Evolutionary conservation across 768 basidiomycete genomes (phyloP).

Genomic region (Cyclocybe cylindracea): DNA sequence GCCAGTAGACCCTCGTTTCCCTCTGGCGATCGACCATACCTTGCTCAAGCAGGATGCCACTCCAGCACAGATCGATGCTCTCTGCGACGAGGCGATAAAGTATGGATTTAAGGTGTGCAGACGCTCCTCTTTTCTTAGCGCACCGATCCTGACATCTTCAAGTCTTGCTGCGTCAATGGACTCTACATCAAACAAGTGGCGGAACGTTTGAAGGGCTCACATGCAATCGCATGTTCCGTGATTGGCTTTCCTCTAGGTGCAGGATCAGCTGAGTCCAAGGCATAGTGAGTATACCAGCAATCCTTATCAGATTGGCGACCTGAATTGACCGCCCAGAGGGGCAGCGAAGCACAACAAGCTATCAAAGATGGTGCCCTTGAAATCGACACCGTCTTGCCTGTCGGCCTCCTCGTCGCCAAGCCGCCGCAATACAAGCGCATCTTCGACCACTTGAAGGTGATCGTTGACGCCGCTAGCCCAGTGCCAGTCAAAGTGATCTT

Average conservation of each 20-base stretch:
- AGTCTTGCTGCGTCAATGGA: constrained; percentile 58
- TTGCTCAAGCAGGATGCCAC: constrained; percentile 52
- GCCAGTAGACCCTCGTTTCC: constrained; percentile 31
- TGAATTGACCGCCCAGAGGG: background rate
- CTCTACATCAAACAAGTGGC: constrained; percentile 43
- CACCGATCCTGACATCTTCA: background rate
- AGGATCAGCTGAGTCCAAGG: constrained; percentile 41
- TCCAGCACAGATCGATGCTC: constrained; percentile 40
- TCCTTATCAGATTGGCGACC: too few species aligned
- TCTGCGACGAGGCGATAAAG: constrained; percentile 49
- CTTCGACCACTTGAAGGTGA: constrained; percentile 39
- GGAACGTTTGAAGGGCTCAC: constrained; percentile 35
- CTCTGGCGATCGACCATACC: constrained; percentile 48
- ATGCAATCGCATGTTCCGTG: constrained; percentile 44
- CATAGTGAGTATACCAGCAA: constrained; percentile 34
- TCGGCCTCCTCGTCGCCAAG: constrained; percentile 44
- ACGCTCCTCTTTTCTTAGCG: background rate
- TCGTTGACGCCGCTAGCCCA: constrained; percentile 32
- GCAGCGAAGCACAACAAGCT: constrained; percentile 48
- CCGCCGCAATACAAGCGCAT: constrained; percentile 35
- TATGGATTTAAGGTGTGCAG: constrained; percentile 47
- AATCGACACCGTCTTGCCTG: constrained; percentile 53
- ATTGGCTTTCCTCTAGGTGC: constrained; percentile 56
- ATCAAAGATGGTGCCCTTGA: constrained; percentile 48
- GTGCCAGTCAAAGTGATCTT: constrained; percentile 52